These are phyloP conservation scores for Viola odorata DNA, from an alignment of 345 rosid genomes.

Conservation along the genomic window DNA sequence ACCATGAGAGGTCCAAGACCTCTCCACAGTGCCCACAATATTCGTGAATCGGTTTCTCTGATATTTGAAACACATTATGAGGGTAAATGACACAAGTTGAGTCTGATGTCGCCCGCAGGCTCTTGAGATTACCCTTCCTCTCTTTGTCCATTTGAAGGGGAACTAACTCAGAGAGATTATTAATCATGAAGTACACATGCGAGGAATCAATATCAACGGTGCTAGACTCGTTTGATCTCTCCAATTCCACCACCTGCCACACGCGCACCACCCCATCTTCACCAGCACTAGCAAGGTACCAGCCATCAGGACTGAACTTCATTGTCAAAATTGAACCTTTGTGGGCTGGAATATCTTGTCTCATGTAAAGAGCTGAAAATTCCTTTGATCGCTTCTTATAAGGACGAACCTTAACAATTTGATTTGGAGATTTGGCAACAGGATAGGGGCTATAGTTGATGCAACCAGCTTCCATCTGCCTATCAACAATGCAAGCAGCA, in stretches of 20 bases:
- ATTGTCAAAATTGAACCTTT: constrained; percentile 25
- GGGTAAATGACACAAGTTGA: constrained; percentile 39
- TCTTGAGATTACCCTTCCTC: constrained; percentile 22
- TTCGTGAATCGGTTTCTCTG: constrained; percentile 47
- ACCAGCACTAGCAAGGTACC: constrained; percentile 27
- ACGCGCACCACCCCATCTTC: constrained; percentile 27
- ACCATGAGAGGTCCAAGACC: constrained; percentile 49
- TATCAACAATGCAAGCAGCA: constrained; percentile 13
- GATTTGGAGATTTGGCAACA: neutral
- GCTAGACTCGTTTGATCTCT: constrained; percentile 12
- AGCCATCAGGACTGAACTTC: constrained; percentile 29
- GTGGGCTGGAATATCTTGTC: constrained; percentile 26
- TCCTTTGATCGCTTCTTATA: constrained; percentile 15
- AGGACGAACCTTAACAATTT: constrained; percentile 39
- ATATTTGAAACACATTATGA: constrained; percentile 29
- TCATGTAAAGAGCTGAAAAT: constrained; percentile 16
- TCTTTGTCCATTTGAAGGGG: constrained; percentile 22
- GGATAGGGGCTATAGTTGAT: neutral
- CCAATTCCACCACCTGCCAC: constrained; percentile 19
- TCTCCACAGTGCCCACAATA: constrained; percentile 43
- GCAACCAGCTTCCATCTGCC: constrained; percentile 1
- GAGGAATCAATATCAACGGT: constrained; percentile 28
- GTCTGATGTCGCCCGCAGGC: constrained; percentile 17
- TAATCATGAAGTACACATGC: constrained; percentile 27
- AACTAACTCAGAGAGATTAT: constrained; percentile 27